phyloP scores from a whole-genome alignment of 23 red algal genomes.

The Agarophyton chilense region DNA sequence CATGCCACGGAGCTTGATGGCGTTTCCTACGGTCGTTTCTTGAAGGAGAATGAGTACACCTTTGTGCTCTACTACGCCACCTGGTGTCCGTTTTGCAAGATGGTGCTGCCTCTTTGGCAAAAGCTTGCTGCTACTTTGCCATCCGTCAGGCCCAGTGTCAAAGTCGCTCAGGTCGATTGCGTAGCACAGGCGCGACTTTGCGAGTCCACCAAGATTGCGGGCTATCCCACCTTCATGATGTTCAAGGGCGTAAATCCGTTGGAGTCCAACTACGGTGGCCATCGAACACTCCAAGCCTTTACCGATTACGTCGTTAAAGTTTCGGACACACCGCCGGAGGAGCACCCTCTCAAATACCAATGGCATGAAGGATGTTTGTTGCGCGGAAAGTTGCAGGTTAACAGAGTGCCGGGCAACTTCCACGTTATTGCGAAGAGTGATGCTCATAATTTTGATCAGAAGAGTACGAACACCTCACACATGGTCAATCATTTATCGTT shows the following conservation, averaged over 20 bases:
- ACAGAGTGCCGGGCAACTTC: slow-evolving; percentile 79
- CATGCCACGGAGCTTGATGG: slow-evolving; percentile 36
- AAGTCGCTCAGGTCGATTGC: slow-evolving; percentile 71
- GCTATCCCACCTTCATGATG: slow-evolving; percentile 77
- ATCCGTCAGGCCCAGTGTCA: slow-evolving; percentile 41
- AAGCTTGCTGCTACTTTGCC: slow-evolving; percentile 42
- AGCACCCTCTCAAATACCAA: slow-evolving; percentile 63
- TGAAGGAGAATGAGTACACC: slow-evolving; percentile 69
- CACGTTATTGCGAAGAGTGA: slow-evolving; percentile 80
- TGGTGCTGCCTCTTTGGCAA: slow-evolving; percentile 52
- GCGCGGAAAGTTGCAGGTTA: slow-evolving; percentile 57
- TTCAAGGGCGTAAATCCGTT: slow-evolving; percentile 64
- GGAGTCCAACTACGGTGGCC: slow-evolving; percentile 45
- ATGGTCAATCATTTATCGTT: slow-evolving; percentile 70
- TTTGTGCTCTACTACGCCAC: slow-evolving; percentile 72
- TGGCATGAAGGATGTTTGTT: slow-evolving; percentile 77
- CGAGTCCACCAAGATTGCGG: slow-evolving; percentile 42
- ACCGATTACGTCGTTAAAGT: slow-evolving; percentile 56
- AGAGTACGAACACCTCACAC: slow-evolving; percentile 82
- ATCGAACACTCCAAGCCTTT: slow-evolving; percentile 52
- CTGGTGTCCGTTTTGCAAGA: slow-evolving; percentile 57
- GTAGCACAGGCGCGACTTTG: slow-evolving; percentile 32
- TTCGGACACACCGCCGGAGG: slow-evolving; percentile 42
- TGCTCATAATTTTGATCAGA: slow-evolving; percentile 79
- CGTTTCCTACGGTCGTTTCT: slow-evolving; percentile 18